phyloP scores from a whole-genome alignment of 2,329 filamentous ascomycete genomes.

The Hypoxylon sp. region DNA sequence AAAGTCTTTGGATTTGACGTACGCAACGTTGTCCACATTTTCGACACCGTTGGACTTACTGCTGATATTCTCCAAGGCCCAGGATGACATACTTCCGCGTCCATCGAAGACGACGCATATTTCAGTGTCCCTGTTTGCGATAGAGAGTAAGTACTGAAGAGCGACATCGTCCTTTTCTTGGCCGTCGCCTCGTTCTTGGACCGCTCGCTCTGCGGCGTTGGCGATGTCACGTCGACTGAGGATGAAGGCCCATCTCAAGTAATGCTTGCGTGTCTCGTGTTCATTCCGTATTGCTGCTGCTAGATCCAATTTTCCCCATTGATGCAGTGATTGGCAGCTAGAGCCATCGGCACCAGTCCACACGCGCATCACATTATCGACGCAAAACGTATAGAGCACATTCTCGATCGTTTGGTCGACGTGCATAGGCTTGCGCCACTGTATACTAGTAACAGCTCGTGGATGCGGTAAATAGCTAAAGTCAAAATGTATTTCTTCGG shows the following conservation, averaged over 20 bases:
- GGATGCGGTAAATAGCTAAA: constrained; percentile 92
- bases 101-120: constrained; percentile 88
- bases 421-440: constrained; percentile 86
- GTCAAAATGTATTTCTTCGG: constrained; percentile 88
- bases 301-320: constrained; percentile 87
- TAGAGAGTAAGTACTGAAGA: constrained; percentile 85
- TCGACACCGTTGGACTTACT: constrained; percentile 74
- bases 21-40: constrained; percentile 87
- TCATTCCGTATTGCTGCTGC: constrained; percentile 73
- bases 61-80: constrained; percentile 90
- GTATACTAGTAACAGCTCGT: constrained; percentile 80
- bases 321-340: constrained; percentile 77
- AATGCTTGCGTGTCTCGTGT: constrained; percentile 45
- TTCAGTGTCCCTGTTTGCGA: constrained; percentile 88
- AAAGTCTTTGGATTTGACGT: constrained; percentile 73
- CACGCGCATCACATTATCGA: constrained; percentile 82
- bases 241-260: constrained; percentile 79
- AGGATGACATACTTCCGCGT: constrained; percentile 88
- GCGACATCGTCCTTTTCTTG: constrained; percentile 76
- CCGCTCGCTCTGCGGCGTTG: constrained; percentile 80
- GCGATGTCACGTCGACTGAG: constrained; percentile 86
- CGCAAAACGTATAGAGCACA: constrained; percentile 89
- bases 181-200: constrained; percentile 70
- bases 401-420: constrained; percentile 85
- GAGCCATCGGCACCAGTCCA: constrained; percentile 85